A percentile compares a stretch with the other conserved stretches of the same genome.
phyloP scores from a whole-genome alignment of 495 filamentous ascomycete genomes.

The Talaromyces nanjingensis region DNA sequence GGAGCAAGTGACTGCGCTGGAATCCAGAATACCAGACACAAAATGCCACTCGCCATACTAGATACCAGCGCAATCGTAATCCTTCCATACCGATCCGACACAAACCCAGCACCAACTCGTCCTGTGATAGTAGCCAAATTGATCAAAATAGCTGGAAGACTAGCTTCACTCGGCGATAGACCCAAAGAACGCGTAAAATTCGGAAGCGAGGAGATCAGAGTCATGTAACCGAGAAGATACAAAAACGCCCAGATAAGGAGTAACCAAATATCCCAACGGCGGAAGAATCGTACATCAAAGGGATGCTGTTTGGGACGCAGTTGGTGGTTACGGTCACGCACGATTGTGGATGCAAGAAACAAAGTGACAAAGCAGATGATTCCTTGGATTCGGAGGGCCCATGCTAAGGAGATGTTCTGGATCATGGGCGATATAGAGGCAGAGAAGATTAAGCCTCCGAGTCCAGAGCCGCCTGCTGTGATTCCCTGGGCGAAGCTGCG shows the following conservation, averaged over 20 bases:
- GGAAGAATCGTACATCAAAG: not conserved
- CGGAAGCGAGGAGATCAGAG: conserved; percentile 64
- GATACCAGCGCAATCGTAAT: conserved; percentile 59
- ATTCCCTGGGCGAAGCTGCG: conserved; percentile 66
- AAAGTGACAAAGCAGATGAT: conserved; percentile 54
- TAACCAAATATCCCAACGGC: conserved; percentile 46
- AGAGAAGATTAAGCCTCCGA: conserved; percentile 57
- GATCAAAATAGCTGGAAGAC: not conserved
- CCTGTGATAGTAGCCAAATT: conserved; percentile 41
- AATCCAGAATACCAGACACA: conserved; percentile 64
- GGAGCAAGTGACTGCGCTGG: conserved; percentile 17
- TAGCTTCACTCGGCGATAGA: conserved; percentile 43
- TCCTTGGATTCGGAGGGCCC: conserved; percentile 63
- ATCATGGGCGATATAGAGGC: conserved; percentile 38
- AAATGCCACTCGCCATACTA: conserved; percentile 53
- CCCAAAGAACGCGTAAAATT: conserved; percentile 62
- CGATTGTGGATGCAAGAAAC: conserved; percentile 47
- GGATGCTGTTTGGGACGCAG: conserved; percentile 17
- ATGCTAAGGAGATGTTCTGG: conserved; percentile 43
- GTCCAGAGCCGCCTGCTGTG: conserved; percentile 55
- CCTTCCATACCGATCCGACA: conserved; percentile 58
- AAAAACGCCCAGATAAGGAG: conserved; percentile 58
- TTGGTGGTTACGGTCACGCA: conserved; percentile 59
- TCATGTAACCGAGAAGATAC: conserved; percentile 63
- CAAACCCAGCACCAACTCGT: conserved; percentile 59